Base-by-base conservation (phyloP, 495 filamentous ascomycete genomes). In the Bombardia bombarda region DNA sequence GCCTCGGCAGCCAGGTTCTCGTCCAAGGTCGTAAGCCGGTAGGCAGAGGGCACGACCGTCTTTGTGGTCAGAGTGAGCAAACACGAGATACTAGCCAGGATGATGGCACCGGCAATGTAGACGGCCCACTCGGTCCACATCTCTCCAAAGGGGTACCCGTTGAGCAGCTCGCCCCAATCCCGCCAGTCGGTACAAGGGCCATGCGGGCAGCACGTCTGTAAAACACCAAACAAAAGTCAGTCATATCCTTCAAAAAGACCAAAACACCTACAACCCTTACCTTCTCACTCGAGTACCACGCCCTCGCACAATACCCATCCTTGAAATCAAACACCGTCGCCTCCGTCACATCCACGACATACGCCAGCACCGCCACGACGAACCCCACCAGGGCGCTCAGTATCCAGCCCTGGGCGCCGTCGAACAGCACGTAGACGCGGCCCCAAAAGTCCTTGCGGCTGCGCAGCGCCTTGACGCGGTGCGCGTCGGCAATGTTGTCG, bases 401-500 rank as follows among this genome's bases (percentile, higher is more conserved):
- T 18, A 98, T 77, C 92, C 92, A 98, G 16, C 92, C 92, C 67
- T 98, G 90, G 20, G 84, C 79, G 31, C 88, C 83, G 58, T 98
- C 92, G 41, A 93, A 84, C 66, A 82, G 75, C 2, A 84, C 77
- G 28, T 78, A 62, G 18, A 94, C 51, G 31, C 86, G 80, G 5
- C 90, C 92, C 44, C 85, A 82, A 35, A 93, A 70, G 60, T 90
- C 92, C 62, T 86, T 94, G 5, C 90, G 73, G 47, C 73, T 79
- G 33, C 87, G 77, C 21, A 97, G 73, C 36, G 80, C 80, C 51
- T 90, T 93, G 28, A 93, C 78, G 33, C 92, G 83, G 41, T 83
- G 85, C 32, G 88, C 87, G 62, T 98, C 92, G 54, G 90, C 89
- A 49, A 97, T 95, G 60, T 86, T 92, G 54, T 98, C 92, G 56